A percentile compares a stretch with the other conserved stretches of the same genome.
Conservation (phyloP, 495 filamentous ascomycete species). For the Aspergillus incahuasiensis region DNA sequence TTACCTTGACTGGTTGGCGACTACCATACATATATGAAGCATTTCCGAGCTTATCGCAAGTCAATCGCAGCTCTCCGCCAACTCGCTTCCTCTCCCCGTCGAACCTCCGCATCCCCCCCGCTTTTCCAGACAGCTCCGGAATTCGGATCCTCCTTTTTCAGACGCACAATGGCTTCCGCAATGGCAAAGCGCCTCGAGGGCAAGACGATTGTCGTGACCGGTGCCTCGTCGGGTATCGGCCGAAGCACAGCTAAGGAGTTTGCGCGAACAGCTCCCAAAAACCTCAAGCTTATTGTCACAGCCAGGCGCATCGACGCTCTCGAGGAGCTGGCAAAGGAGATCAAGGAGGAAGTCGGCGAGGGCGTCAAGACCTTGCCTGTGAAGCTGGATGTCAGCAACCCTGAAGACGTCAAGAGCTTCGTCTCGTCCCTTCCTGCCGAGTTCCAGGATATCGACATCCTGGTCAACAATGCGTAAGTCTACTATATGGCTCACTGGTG, state of each 20-base stretch:
- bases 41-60: constrained; percentile 22
- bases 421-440: constrained; percentile 70
- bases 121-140: constrained; percentile 14
- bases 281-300: constrained; percentile 80
- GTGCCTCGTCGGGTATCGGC: constrained; percentile 92
- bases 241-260: constrained; percentile 84
- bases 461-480: constrained; percentile 96
- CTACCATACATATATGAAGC: constrained; percentile 29
- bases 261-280: constrained; percentile 74
- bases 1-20: neutral
- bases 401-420: constrained; percentile 71
- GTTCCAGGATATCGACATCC: constrained; percentile 79
- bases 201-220: constrained; percentile 92
- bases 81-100: constrained; percentile 13
- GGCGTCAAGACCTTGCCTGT: constrained; percentile 79
- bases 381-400: constrained; percentile 81
- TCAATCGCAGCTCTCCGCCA: constrained; percentile 28
- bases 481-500: neutral
- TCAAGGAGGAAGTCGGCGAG: constrained; percentile 70
- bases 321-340: constrained; percentile 70
- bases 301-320: constrained; percentile 78
- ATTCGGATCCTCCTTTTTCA: constrained; percentile 22
- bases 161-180: constrained; percentile 66
- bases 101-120: constrained; percentile 17
- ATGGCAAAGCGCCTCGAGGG: constrained; percentile 82